Conservation (phyloP, 208 protist species). For the Leishmania arabica region DNA sequence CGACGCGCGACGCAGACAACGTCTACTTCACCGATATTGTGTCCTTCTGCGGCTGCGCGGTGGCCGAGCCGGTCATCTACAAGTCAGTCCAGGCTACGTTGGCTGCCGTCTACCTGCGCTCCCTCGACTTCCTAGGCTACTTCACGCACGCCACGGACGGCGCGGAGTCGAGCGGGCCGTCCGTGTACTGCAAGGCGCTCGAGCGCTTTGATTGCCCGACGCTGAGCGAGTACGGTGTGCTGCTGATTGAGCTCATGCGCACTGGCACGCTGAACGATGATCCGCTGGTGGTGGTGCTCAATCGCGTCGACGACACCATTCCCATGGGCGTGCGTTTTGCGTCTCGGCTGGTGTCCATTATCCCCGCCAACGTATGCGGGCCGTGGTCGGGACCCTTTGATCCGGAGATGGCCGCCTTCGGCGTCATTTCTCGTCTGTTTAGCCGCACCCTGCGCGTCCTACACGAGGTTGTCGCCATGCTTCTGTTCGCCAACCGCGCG, state of each 20-base stretch:
- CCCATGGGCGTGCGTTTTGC: slow-evolving; percentile 60
- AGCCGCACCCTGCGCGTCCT: slow-evolving; percentile 71
- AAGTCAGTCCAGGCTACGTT: slow-evolving; percentile 47
- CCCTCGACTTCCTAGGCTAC: slow-evolving; percentile 92
- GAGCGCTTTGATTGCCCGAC: slow-evolving; percentile 62
- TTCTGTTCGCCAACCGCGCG: slow-evolving; percentile 53
- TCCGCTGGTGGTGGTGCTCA: slow-evolving; percentile 46
- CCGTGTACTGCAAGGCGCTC: slow-evolving; percentile 65
- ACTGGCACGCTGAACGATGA: slow-evolving; percentile 58
- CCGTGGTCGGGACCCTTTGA: slow-evolving; percentile 83
- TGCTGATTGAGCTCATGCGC: slow-evolving; percentile 87
- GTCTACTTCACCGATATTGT: slow-evolving; percentile 72
- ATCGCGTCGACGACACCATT: slow-evolving; percentile 15
- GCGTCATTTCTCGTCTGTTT: slow-evolving; percentile 68
- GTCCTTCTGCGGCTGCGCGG: slow-evolving; percentile 44
- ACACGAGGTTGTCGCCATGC: slow-evolving; percentile 61
- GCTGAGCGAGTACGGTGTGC: slow-evolving; percentile 81
- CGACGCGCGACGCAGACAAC: slow-evolving; percentile 19
- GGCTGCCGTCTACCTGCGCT: slow-evolving; percentile 69
- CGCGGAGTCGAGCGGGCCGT: slow-evolving; percentile 54
- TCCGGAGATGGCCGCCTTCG: slow-evolving; percentile 84
- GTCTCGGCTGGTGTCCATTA: slow-evolving; percentile 80
- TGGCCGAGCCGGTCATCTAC: slow-evolving; percentile 25
- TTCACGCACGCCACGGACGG: slow-evolving; percentile 77
- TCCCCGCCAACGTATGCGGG: slow-evolving; percentile 66